phyloP scores from a whole-genome alignment of 805 yeast species.

The Myxozyma neglecta region DNA sequence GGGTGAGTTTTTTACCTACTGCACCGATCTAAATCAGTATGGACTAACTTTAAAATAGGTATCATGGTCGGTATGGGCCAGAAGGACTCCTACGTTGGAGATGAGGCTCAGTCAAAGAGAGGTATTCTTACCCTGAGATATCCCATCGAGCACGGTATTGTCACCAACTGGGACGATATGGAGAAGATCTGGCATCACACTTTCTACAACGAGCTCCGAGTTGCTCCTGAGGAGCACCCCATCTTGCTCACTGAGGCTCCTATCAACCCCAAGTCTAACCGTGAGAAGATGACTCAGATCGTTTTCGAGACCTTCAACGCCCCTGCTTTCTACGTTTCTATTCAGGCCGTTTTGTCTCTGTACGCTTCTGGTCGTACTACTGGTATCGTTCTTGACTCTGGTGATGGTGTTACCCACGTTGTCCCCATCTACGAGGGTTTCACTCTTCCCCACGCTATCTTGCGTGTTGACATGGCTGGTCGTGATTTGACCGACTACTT shows the following conservation, averaged over 20 bases:
- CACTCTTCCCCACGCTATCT: constrained; percentile 98
- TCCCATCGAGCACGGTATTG: constrained; percentile 99
- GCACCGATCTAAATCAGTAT: background rate
- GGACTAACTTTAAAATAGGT: constrained; percentile 7
- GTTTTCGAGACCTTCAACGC: constrained; percentile 99
- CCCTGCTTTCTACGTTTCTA: constrained; percentile 98
- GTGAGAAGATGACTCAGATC: constrained; percentile 99
- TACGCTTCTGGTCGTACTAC: constrained; percentile 99
- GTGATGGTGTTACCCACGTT: constrained; percentile 99
- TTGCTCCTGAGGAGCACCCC: constrained; percentile 99
- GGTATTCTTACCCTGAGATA: constrained; percentile 98
- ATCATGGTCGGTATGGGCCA: constrained; percentile 94
- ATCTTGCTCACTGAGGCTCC: constrained; percentile 99
- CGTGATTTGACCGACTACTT: constrained; percentile 98
- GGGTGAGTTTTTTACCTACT: constrained; percentile 59
- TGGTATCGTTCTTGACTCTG: constrained; percentile 98
- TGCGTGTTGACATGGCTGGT: constrained; percentile 99
- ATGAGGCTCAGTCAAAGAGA: constrained; percentile 99
- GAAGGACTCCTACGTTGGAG: constrained; percentile 99
- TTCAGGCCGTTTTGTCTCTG: constrained; percentile 96
- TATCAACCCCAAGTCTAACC: constrained; percentile 98
- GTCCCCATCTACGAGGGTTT: constrained; percentile 99
- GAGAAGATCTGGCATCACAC: constrained; percentile 99
- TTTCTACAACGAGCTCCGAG: constrained; percentile 99
- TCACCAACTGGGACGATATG: constrained; percentile 99